A percentile compares a stretch with the other conserved stretches of the same genome.
These are phyloP conservation scores for Phytophthora constricta DNA, from an alignment of 352 stramenopile species.

Conservation along the genomic window DNA sequence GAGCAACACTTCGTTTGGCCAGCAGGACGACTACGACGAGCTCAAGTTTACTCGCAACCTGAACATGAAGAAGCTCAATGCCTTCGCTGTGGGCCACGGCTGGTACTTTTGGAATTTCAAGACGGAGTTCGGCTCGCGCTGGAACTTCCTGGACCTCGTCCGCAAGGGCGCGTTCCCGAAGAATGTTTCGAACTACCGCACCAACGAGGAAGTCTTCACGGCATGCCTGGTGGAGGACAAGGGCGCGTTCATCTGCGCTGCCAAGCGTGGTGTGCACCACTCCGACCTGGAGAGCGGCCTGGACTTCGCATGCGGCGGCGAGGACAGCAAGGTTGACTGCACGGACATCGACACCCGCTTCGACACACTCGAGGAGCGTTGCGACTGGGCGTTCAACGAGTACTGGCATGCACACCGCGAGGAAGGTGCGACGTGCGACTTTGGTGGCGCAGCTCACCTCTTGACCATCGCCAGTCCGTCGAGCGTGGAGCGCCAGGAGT, in stretches of 20 bases:
- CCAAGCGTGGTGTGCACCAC: slow-evolving; percentile 69
- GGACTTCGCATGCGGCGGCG: slow-evolving; percentile 59
- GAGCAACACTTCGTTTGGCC: slow-evolving; percentile 83
- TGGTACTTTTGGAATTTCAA: slow-evolving; percentile 97
- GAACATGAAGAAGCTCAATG: slow-evolving; percentile 93
- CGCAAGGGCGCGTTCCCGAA: slow-evolving; percentile 72
- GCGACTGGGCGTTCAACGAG: slow-evolving; percentile 75
- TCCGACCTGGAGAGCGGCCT: slow-evolving; percentile 65
- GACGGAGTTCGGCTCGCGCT: slow-evolving; percentile 91
- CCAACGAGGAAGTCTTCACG: slow-evolving; percentile 66
- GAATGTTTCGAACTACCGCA: slow-evolving; percentile 70
- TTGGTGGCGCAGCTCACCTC: slow-evolving; percentile 69
- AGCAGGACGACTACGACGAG: slow-evolving; percentile 83
- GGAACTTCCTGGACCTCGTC: slow-evolving; percentile 87
- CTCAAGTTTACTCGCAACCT: slow-evolving; percentile 81
- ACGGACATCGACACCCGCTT: slow-evolving; percentile 48
- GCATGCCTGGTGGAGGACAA: slow-evolving; percentile 76
- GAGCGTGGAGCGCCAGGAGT: slow-evolving; percentile 23
- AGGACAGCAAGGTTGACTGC: slow-evolving; percentile 60
- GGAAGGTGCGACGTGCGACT: slow-evolving; percentile 77
- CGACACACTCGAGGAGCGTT: slow-evolving; percentile 64
- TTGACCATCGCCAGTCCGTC: slow-evolving; percentile 36
- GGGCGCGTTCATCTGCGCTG: slow-evolving; percentile 70
- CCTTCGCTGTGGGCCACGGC: slow-evolving; percentile 91
- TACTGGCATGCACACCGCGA: slow-evolving; percentile 75